Evolutionary conservation across 345 rosid genomes (phyloP).

Genomic region (Citrus inodora): DNA sequence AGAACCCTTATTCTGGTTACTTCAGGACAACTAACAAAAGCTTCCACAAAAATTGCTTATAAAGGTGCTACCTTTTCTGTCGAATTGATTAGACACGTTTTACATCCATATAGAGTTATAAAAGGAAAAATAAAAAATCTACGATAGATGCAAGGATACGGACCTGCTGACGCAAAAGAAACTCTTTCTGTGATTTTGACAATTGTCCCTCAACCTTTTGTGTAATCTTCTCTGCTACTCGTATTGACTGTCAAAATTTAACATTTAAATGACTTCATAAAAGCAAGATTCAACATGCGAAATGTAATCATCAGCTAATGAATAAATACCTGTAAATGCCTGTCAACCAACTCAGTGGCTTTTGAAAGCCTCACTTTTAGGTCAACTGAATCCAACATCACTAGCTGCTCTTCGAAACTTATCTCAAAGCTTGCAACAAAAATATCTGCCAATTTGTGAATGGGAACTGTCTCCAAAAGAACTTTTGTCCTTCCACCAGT

Average conservation of each 20-base stretch:
- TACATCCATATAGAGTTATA: neutral
- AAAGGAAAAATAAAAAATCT: neutral
- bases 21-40: neutral
- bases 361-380: constrained; percentile 87
- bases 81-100: neutral
- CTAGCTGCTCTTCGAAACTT: constrained; percentile 94
- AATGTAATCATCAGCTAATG: constrained; percentile 12
- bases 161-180: constrained; percentile 99
- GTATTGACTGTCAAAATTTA: constrained; percentile 82
- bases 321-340: constrained; percentile 85
- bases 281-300: constrained; percentile 11
- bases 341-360: constrained; percentile 96
- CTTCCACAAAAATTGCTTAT: neutral
- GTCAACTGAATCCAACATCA: constrained; percentile 95
- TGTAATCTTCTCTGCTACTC: constrained; percentile 97
- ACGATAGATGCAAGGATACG: constrained; percentile 18
- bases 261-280: constrained; percentile 25
- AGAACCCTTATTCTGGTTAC: neutral
- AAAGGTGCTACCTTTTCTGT: neutral
- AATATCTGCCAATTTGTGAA: constrained; percentile 97
- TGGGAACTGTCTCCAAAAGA: constrained; percentile 93
- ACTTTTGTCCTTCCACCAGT: constrained; percentile 94
- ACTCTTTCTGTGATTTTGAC: constrained; percentile 98
- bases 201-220: constrained; percentile 98
- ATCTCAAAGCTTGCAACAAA: constrained; percentile 99